phyloP scores from a whole-genome alignment of 805 yeast species.

The Ogataea haglerorum region DNA sequence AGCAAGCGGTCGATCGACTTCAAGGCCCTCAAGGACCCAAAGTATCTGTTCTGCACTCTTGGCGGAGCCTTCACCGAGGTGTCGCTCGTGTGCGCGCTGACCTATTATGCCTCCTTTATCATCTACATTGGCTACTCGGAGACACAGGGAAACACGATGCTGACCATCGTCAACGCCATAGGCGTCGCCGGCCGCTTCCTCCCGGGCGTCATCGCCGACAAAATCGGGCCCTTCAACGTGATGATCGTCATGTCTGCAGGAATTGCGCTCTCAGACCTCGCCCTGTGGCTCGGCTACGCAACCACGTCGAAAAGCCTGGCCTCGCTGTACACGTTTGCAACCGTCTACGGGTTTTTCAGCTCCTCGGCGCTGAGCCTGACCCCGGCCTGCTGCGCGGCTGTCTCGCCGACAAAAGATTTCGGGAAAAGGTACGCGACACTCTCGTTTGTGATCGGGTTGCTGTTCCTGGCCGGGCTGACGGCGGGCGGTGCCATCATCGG shows the following conservation, averaged over 20 bases:
- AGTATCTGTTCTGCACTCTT: slow-evolving; percentile 34
- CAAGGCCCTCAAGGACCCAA: slow-evolving; percentile 36
- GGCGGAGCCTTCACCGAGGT: slow-evolving; percentile 42
- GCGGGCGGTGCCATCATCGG: slow-evolving; percentile 36
- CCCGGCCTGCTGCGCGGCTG: slow-evolving; percentile 58
- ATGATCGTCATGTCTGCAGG: slow-evolving; percentile 47
- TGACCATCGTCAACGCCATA: slow-evolving; percentile 45
- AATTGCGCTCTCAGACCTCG: slow-evolving; percentile 43
- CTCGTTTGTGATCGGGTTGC: slow-evolving; percentile 29
- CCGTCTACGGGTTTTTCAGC: slow-evolving; percentile 49
- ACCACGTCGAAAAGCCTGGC: slow-evolving; percentile 28
- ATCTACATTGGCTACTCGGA: slow-evolving; percentile 40
- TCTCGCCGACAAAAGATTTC: slow-evolving; percentile 39
- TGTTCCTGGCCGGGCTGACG: slow-evolving; percentile 31
- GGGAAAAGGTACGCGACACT: slow-evolving; percentile 27
- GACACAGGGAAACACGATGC: slow-evolving; percentile 38
- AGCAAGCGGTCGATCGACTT: slow-evolving; percentile 28
- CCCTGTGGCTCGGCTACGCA: slow-evolving; percentile 62
- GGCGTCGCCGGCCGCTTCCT: slow-evolving; percentile 53
- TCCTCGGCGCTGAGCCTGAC: slow-evolving; percentile 55
- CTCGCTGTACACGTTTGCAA: slow-evolving; percentile 46
- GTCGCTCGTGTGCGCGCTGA: slow-evolving; percentile 37
- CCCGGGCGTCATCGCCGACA: slow-evolving; percentile 55
- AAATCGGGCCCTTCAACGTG: slow-evolving; percentile 54
- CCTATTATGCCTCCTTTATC: slow-evolving; percentile 44